phyloP scores from a whole-genome alignment of 164 flowering plant species.

The Dillenia suffruticosa region DNA sequence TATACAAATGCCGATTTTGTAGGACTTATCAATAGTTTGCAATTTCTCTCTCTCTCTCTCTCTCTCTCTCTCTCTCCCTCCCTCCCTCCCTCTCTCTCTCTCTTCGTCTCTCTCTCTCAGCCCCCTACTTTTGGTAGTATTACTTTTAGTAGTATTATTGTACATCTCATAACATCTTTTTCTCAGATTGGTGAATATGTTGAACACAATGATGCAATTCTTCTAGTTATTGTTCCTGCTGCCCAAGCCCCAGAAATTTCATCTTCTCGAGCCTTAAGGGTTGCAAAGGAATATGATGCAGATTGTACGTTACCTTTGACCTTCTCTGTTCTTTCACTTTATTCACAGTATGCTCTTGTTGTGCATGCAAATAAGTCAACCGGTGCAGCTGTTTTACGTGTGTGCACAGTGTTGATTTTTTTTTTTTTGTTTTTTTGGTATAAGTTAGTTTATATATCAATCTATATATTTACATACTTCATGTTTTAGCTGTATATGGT shows the following conservation, averaged over 20 bases:
- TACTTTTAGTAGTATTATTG: too few species aligned
- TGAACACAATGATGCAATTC: slow-evolving; percentile 83
- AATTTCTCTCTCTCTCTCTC: neutral
- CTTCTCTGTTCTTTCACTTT: neutral
- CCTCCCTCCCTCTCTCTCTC: too few species aligned
- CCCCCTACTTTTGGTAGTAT: too few species aligned
- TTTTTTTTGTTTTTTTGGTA: neutral
- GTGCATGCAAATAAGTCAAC: too few species aligned
- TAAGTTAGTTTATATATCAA: neutral
- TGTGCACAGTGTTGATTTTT: too few species aligned
- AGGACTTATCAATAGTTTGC: neutral
- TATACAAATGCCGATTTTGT: too few species aligned
- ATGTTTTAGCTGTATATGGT: too few species aligned
- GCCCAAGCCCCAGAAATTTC: slow-evolving; percentile 93
- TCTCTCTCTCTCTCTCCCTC: neutral
- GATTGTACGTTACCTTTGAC: slow-evolving; percentile 48
- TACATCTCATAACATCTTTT: neutral
- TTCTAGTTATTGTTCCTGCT: slow-evolving; percentile 86
- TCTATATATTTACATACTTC: too few species aligned
- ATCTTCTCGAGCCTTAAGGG: slow-evolving; percentile 72
- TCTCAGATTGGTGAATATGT: slow-evolving; percentile 68
- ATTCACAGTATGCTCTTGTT: too few species aligned
- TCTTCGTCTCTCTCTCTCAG: neutral
- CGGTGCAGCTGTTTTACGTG: too few species aligned
- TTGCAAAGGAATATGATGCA: slow-evolving; percentile 81